Evolutionary conservation across 108 stramenopile genomes (phyloP), one percentile per base, ranked within the genome.

Genomic region (Nannochloropsis gaditana): DNA sequence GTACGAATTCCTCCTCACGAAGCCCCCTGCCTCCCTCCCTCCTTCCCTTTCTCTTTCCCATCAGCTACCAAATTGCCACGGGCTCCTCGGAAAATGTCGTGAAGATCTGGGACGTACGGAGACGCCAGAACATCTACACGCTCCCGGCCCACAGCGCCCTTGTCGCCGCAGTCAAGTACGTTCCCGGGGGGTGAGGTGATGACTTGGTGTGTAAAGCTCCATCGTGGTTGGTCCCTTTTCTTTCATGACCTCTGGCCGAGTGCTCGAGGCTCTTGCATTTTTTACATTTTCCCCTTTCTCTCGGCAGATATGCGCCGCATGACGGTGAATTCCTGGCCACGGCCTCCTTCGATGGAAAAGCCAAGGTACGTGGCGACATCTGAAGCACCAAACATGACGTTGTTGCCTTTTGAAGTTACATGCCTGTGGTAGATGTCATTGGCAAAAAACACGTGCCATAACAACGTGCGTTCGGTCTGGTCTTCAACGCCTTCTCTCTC

Each of bases 141-240:
- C 89, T 99, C 43, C 96, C 98, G 15, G 98, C 97, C 9, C 97
- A 99, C 91, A 94, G 94, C 19, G 93, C 92, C 47, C 91, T 99
- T 44, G 92, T 99, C 45, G 93, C 96, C 11, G 94, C 95, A 87
- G 88, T 96, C 21, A 90, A 91, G 85, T 99, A 93, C 86, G 90
- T 90, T 1, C n/a, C n/a, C n/a, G 83, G 84, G 79, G 89, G 87
- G 45, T 87, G 85, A 80, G n/a, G n/a, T n/a, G n/a, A n/a, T n/a
- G n/a, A n/a, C n/a, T n/a, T n/a, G n/a, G n/a, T n/a, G n/a, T n/a
- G n/a, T n/a, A n/a, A n/a, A n/a, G n/a, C n/a, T n/a, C n/a, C n/a
- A n/a, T n/a, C n/a, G n/a, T n/a, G n/a, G n/a, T n/a, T n/a, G n/a
- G n/a, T n/a, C n/a, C n/a, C n/a, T n/a, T n/a, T n/a, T n/a, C n/a